These are phyloP conservation scores for Penicillium griseofulvum DNA, from an alignment of 2,329 filamentous ascomycete genomes.

Conservation along the genomic window DNA sequence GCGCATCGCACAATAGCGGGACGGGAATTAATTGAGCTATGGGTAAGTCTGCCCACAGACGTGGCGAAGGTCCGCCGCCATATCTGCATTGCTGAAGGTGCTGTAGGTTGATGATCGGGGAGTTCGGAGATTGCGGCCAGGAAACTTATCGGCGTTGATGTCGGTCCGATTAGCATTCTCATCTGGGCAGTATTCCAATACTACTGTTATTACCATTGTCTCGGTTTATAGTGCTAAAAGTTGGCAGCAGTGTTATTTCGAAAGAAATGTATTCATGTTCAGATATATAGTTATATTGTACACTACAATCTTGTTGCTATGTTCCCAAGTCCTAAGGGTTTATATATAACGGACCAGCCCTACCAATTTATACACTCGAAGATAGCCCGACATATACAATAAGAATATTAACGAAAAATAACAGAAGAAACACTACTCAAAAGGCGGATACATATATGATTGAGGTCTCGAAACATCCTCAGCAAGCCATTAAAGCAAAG, in stretches of 20 bases:
- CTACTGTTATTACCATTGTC: neutral
- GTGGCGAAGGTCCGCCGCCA: constrained; percentile 42
- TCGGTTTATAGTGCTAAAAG: neutral
- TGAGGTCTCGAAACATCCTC: neutral
- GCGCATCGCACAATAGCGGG: constrained; percentile 36
- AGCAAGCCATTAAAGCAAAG: neutral
- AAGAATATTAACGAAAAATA: neutral
- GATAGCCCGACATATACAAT: neutral
- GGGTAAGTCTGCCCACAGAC: constrained; percentile 33
- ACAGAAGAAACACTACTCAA: neutral
- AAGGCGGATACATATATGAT: neutral
- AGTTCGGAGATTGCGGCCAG: constrained; percentile 15
- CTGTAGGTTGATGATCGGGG: constrained; percentile 12
- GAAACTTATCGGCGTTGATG: constrained; percentile 9
- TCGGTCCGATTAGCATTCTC: constrained; percentile 5
- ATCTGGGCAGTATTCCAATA: neutral
- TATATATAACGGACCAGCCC: neutral
- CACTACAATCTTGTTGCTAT: neutral
- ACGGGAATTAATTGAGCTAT: constrained; percentile 17
- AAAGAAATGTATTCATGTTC: no score
- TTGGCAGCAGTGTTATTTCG: neutral
- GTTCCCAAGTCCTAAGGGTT: neutral
- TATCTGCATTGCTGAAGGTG: constrained; percentile 36
- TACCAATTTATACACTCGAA: neutral
- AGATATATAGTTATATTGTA: neutral